Conservation (phyloP, 2,329 filamentous ascomycete genomes). For the Aspergillus thermomutatus region DNA sequence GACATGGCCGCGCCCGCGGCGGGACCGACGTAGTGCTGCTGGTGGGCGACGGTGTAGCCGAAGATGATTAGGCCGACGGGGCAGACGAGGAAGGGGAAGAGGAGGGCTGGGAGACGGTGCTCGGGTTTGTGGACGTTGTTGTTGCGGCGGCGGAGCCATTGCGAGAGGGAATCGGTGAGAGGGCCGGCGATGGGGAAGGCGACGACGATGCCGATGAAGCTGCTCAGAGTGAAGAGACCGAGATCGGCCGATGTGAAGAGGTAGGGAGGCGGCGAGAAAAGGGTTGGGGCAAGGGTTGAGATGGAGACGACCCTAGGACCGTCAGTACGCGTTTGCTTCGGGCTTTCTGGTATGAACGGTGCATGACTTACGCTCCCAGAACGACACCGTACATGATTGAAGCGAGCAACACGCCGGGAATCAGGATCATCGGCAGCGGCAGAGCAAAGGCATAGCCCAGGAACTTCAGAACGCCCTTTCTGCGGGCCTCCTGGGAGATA, state of each 20-base stretch:
- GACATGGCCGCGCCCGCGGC: conserved; percentile 29
- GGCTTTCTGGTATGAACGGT: neutral
- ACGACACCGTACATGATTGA: conserved; percentile 26
- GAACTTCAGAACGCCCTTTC: conserved; percentile 15
- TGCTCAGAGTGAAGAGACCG: conserved; percentile 28
- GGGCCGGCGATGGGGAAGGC: conserved; percentile 40
- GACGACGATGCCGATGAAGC: conserved; percentile 38
- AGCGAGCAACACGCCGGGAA: conserved; percentile 23
- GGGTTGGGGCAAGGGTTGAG: conserved; percentile 24
- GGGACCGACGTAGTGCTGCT: conserved; percentile 21
- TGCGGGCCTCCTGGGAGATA: conserved; percentile 18
- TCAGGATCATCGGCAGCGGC: conserved; percentile 22
- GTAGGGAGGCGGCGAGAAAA: conserved; percentile 32
- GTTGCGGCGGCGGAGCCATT: conserved; percentile 31
- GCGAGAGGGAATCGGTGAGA: conserved; percentile 39
- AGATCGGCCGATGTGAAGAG: conserved; percentile 25
- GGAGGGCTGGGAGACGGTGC: conserved; percentile 37
- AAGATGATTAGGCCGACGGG: conserved; percentile 33
- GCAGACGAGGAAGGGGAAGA: conserved; percentile 37
- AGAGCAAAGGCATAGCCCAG: conserved; percentile 18
- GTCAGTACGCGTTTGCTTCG: neutral
- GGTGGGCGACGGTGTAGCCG: conserved; percentile 25
- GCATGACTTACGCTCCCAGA: conserved; percentile 22
- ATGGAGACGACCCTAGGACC: conserved; percentile 20
- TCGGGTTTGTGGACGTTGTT: conserved; percentile 38